These are phyloP conservation scores for Maudiozyma serrabonitensis DNA, from an alignment of 805 yeast genomes.

Conservation along the genomic window DNA sequence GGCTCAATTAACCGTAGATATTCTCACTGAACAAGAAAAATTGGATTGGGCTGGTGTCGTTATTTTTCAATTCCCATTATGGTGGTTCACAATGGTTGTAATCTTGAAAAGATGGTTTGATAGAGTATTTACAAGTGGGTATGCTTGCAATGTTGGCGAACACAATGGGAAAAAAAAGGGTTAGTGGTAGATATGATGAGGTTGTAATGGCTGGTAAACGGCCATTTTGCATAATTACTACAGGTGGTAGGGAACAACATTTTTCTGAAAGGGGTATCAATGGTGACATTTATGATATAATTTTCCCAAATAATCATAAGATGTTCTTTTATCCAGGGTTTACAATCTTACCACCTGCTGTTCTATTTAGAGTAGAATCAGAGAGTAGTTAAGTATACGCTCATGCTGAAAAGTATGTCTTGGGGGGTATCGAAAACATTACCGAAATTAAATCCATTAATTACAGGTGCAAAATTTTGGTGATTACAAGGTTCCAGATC, in stretches of 20 bases:
- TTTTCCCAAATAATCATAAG: slow-evolving; percentile 21
- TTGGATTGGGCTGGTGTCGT: slow-evolving; percentile 24
- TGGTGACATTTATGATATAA: slow-evolving; percentile 17
- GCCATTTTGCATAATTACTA: slow-evolving; percentile 7
- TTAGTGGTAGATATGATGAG: slow-evolving; percentile 17
- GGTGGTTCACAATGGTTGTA: slow-evolving; percentile 28
- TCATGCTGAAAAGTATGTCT: slow-evolving; percentile 2
- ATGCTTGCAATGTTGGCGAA: slow-evolving; percentile 17
- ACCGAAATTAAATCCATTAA: slow-evolving; percentile 7
- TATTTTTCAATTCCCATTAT: slow-evolving; percentile 22
- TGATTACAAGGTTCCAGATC: slow-evolving; percentile 11
- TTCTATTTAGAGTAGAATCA: slow-evolving; percentile 5
- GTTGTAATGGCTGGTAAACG: slow-evolving; percentile 17
- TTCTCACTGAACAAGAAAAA: slow-evolving; percentile 22
- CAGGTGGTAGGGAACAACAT: slow-evolving; percentile 12
- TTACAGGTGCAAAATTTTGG: slow-evolving; percentile 17
- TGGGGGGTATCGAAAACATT: slow-evolving; percentile 5
- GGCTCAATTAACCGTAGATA: slow-evolving; percentile 18
- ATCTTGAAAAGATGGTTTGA: slow-evolving; percentile 27
- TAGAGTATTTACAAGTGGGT: slow-evolving; percentile 18
- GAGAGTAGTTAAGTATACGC: not conserved
- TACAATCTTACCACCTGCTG: slow-evolving; percentile 14
- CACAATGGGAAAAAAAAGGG: slow-evolving; percentile 3
- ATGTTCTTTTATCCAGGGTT: slow-evolving; percentile 20
- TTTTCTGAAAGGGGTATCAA: slow-evolving; percentile 14